phyloP scores from a whole-genome alignment of 495 filamentous ascomycete species.

The Hypoxylon perforatum region DNA sequence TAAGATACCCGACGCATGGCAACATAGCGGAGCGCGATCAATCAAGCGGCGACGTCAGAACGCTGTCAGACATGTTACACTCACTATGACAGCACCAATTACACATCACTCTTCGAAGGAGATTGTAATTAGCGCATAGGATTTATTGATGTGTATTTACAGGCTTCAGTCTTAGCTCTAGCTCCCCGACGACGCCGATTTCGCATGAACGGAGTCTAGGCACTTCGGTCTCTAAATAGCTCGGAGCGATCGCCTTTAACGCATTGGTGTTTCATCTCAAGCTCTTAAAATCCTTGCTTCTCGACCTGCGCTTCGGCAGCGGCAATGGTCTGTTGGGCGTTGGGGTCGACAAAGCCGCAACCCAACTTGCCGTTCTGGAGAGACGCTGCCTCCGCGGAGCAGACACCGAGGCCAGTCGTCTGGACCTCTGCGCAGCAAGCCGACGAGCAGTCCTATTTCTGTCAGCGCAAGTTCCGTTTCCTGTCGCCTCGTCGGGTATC shows the following conservation, averaged over 20 bases:
- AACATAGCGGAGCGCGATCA: no score
- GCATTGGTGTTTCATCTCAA: neutral
- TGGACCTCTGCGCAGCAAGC: slow-evolving; percentile 42
- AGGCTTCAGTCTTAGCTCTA: neutral
- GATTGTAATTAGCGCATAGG: neutral
- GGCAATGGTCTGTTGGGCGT: slow-evolving; percentile 41
- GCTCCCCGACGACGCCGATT: neutral
- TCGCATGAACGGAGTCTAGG: neutral
- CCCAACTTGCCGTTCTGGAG: slow-evolving; percentile 49
- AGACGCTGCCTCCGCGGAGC: slow-evolving; percentile 45
- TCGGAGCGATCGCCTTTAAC: neutral
- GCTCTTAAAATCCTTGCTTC: slow-evolving; percentile 31
- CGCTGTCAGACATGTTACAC: no score
- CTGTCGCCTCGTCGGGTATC: neutral
- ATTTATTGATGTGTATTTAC: neutral
- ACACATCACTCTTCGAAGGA: neutral
- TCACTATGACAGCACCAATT: neutral
- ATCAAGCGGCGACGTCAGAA: no score
- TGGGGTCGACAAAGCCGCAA: slow-evolving; percentile 60
- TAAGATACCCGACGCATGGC: no score
- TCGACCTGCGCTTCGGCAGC: slow-evolving; percentile 35
- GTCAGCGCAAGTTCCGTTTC: neutral
- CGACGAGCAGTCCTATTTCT: slow-evolving; percentile 33
- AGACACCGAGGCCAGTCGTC: slow-evolving; percentile 42
- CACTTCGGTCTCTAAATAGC: neutral